Evolutionary conservation across 176 grass and related monocot genomes (phyloP).

Genomic region (Triticum urartu): DNA sequence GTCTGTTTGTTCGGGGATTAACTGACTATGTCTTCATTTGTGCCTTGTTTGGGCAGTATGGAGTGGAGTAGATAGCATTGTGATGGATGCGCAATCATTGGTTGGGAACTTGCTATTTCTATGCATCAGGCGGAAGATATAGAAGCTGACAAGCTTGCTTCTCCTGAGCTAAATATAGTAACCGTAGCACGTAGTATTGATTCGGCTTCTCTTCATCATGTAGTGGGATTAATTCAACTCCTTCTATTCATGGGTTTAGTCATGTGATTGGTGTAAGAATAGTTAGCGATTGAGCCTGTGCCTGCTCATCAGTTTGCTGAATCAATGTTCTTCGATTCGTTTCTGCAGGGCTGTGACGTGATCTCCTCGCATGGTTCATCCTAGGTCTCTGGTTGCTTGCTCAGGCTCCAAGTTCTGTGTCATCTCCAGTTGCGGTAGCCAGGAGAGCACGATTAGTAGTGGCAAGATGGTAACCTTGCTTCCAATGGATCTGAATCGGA

Average conservation of each 20-base stretch:
- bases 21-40: not conserved
- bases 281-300: not conserved
- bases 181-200: not conserved
- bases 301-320: not conserved
- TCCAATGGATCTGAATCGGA: constrained; percentile 11
- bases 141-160: not conserved
- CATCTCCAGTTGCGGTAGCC: constrained; percentile 36
- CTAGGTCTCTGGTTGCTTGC: constrained; percentile 45
- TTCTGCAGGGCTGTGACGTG: constrained; percentile 40
- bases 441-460: not conserved
- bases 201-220: not conserved
- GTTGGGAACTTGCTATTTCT: constrained; percentile 7
- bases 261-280: not conserved
- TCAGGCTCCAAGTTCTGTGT: constrained; percentile 39
- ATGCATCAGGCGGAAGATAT: constrained; percentile 10
- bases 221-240: not conserved
- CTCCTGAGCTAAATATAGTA: constrained; percentile 27
- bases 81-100: not conserved
- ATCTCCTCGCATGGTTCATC: constrained; percentile 39
- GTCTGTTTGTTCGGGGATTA: not conserved
- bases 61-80: not conserved
- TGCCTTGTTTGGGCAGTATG: constrained; percentile 2
- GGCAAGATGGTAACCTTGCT: constrained; percentile 35
- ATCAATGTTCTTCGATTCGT: constrained; percentile 19
- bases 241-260: not conserved